phyloP scores from a whole-genome alignment of 139 green algal species.

The Pleodorina starrii region DNA sequence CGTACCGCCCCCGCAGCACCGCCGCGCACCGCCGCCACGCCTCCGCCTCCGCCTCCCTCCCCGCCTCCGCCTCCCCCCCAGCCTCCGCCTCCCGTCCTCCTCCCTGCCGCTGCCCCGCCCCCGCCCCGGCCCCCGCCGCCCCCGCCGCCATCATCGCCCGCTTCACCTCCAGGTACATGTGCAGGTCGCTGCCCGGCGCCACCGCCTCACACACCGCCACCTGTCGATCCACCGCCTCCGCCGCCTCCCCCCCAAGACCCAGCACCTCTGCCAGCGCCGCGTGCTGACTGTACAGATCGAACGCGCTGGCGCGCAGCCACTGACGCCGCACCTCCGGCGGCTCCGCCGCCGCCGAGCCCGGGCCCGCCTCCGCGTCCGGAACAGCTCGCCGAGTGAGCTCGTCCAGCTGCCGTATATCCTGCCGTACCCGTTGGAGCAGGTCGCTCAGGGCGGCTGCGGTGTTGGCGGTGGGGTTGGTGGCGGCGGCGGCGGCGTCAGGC shows the following conservation, averaged over 20 bases:
- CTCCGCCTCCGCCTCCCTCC: neutral
- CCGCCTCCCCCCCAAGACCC: neutral
- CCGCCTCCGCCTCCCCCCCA: neutral
- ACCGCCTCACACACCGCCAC: neutral
- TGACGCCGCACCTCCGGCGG: neutral
- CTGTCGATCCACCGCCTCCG: neutral
- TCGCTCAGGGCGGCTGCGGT: neutral
- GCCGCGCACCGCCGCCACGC: neutral
- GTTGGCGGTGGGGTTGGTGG: neutral
- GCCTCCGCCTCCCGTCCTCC: neutral
- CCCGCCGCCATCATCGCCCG: neutral
- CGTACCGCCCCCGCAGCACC: constrained; percentile 28
- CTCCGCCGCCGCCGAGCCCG: neutral
- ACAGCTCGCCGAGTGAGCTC: neutral
- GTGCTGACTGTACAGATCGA: constrained; percentile 10
- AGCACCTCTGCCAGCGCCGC: neutral
- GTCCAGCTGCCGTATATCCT: constrained; percentile 2
- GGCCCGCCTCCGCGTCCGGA: neutral
- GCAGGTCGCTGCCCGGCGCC: constrained; percentile 34
- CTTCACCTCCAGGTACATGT: constrained; percentile 45
- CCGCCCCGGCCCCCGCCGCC: neutral
- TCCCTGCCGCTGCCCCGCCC: neutral
- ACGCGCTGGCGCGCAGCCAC: constrained; percentile 25
- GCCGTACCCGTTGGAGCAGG: neutral
- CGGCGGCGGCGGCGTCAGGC: neutral